Base-by-base conservation (phyloP, 2,329 filamentous ascomycete genomes). In the Cyphellophora europaea region DNA sequence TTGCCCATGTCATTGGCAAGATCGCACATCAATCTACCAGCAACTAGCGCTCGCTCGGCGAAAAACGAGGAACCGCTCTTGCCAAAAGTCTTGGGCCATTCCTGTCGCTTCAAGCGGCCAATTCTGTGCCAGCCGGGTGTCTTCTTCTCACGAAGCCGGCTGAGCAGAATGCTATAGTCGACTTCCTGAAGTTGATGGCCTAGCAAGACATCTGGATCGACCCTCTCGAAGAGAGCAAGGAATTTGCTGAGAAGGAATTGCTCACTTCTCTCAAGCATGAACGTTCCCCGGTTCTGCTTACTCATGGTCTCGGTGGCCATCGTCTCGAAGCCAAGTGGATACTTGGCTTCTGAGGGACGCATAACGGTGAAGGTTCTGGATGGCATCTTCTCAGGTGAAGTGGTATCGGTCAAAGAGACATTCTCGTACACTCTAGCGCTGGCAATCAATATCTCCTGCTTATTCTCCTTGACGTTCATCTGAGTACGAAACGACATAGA, bases 161-260 rank as follows among this genome's bases (percentile, higher is more conserved):
- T 93, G 16, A 98, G 67, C 8, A 98, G 67, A 37, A 95, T 79
- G 48, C 87, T 93, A 56, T 93, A 93, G 55, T 98, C 91, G 3
- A 95, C 87, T 50, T 93, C 91, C 57, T 98, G 91, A n/a, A 98
- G 72, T 51, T 93, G 82, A 57, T 98, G 89, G 10, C 91, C 91
- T 47, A 96, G 72, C 21, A 98, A 74, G 18, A 94, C 87, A 64
- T 98, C 91, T 1, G 91, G 91, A 51, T 98, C 91, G 41, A 83
- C 79, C 18, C 81, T 73, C 51, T 93, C 84, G 25, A 98, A 71
- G 50, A 95, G 79, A 3, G 88, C 88, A 43, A 98, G 65, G 57
- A 98, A 93, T 55, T 88, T 85, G 48, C 80, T 82, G 5, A 98
- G 68, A 21, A 98, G 74, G 41, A 91, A 84, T 19, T 77, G 73